Evolutionary conservation across 352 stramenopile species (phyloP), one percentile per base, ranked within the genome.

Genomic region (Globisporangium apiculatum): DNA sequence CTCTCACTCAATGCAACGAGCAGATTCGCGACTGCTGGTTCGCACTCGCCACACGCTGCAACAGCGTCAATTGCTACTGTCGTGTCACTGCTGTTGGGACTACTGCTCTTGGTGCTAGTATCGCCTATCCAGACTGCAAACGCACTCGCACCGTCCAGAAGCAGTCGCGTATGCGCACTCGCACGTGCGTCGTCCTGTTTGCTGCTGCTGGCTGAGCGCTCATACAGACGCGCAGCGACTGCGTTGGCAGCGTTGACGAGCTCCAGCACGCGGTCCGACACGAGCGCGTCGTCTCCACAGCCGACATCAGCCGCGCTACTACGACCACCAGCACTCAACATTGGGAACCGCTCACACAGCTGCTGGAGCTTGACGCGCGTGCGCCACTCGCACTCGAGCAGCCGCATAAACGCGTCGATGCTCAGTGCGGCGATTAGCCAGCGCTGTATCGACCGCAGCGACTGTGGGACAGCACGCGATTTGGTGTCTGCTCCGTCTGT

Each of bases 21-120:
- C 24, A 81, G 7, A 42, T 74, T 75, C 9, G 62, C 67, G 14
- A 81, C 54, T 0, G 61, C 51, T 43, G 75, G 67, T 12, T 80
- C 71, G 11, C 60, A 53, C 8, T 74, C 41, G 31, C 68, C 68
- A n/a, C 67, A 35, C 17, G 58, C 57, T 41, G 59, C 67, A 15
- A 82, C 56, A 9, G 67, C 65, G 35, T 67, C 56, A 14, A 43
- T 31, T 31, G 24, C 24, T 31, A 31, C 24, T 31, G 24, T 31
- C 24, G 24, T 31, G 24, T 31, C 24, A 31, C 24, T 31, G 24
- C 24, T 31, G 24, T 31, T 31, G 24, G 24, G 24, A 3, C 24
- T 31, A 31, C 24, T 31, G 24, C 24, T 31, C 24, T 31, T 31
- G 24, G 24, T 3, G 24, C 24, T 31, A 31, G 24, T 31, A 31